Base-by-base conservation (phyloP, 2,329 filamentous ascomycete genomes). In the Colletotrichum sp. region DNA sequence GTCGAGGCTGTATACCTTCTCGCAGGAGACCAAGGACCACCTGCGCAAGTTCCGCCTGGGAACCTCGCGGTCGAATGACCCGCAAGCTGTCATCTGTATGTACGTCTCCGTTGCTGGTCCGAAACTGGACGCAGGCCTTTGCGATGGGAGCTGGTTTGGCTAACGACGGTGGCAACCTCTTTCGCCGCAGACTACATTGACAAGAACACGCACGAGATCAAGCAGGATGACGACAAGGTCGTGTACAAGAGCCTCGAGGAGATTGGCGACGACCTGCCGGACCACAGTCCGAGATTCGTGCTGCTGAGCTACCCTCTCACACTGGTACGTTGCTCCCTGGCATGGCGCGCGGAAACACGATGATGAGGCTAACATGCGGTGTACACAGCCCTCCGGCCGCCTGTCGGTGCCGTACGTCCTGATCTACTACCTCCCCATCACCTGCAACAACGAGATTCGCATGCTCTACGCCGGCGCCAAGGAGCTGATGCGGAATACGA, bases 391-490 rank as follows among this genome's bases (percentile, higher is more conserved):
- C 61, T 96, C 95, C 69, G 97, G 97, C 72, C 93, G 97, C 32
- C 85, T 96, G 59, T 94, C 95, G 7, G 96, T 98, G 5, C 97
- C 97, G 12, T 99, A 99, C 84, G 95, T 98, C 63, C 92, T 99
- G 83, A 87, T 99, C 27, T 98, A 98, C 88, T 99, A 98, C 87
- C 92, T 99, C 27, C 97, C 97, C 9, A 94, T 93, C 68, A 98
- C 96, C 65, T 97, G 95, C 87, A 98, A 98, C 84, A 92, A 90
- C 79, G 95, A 96, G 82, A 88, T 94, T 82, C 92, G 95, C 80
- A 99, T 99, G 97, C 88, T 97, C 83, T 99, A 99, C 84, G 97
- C 97, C 34, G 95, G 96, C 52, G 97, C 97, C 59, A 98, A 98
- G 86, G 97, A 99, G 87, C 86, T 99, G 84, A 96, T 99, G 94